A percentile compares a stretch with the other conserved stretches of the same genome.
Evolutionary conservation across 305 asterid genomes (phyloP).

Genomic region (Fraxinus xanthoxyloides): DNA sequence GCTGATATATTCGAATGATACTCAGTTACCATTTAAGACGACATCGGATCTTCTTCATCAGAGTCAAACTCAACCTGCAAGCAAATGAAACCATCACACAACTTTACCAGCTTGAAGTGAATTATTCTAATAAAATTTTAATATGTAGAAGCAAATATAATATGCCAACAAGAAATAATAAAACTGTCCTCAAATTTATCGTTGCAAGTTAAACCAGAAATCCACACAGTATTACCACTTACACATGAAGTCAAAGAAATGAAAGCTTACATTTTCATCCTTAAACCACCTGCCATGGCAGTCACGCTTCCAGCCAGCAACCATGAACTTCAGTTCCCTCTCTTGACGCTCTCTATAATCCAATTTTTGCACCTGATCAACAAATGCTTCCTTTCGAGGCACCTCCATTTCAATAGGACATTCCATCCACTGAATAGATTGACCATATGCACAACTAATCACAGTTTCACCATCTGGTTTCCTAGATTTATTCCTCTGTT

Average conservation of each 20-base stretch:
- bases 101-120: neutral
- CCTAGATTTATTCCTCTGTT: neutral
- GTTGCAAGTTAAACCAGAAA: neutral
- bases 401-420: constrained; percentile 25
- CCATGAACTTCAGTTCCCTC: constrained; percentile 69
- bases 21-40: constrained; percentile 28
- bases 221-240: neutral
- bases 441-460: constrained; percentile 12
- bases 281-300: constrained; percentile 73
- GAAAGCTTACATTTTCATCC: constrained; percentile 66
- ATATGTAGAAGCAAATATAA: neutral
- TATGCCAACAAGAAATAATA: neutral
- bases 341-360: constrained; percentile 37
- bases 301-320: constrained; percentile 79
- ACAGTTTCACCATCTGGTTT: constrained; percentile 23
- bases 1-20: neutral
- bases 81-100: constrained; percentile 14
- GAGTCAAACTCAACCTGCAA: constrained; percentile 81
- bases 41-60: constrained; percentile 77
- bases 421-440: constrained; percentile 19
- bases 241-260: neutral
- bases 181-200: neutral
- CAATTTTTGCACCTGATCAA: constrained; percentile 26
- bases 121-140: constrained; percentile 1
- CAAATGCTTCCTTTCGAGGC: constrained; percentile 12